Evolutionary conservation across 2,329 filamentous ascomycete genomes (phyloP), one percentile per base, ranked within the genome.

Genomic region (Aureobasidium subglaciale): DNA sequence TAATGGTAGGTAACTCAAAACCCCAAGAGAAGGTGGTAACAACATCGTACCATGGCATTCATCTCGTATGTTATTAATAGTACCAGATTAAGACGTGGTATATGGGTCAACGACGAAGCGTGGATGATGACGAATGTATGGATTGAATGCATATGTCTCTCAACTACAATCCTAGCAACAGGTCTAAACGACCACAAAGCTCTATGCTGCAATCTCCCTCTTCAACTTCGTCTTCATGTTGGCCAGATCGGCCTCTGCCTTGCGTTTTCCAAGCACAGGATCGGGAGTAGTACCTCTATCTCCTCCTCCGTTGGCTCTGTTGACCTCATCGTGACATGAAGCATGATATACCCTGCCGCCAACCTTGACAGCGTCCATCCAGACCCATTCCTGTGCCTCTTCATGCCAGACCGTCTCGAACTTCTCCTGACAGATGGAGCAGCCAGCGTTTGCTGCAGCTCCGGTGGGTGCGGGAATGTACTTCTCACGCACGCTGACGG

Each of bases 331-430:
- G 88, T 87, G 89, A 68, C 93, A 99, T 55, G 85, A 95, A 10
- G 86, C 90, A 70, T 99, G 93, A 65, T 90, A 97, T 15, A 93
- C 86, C 60, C 89, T 84, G 56, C 80, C 83, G 32, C 87, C 88
- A 27, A 95, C 82, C 61, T 86, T 81, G 49, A 88, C 78, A 0
- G 92, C 88, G 70, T 99, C 92, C 70, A 90, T 86, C 88, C 93
- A 97, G 37, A 99, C 92, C 81, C 91, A 97, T 66, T 99, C 92
- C 70, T 97, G 90, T 16, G 87, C 88, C 60, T 95, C 90, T 63
- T 95, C 90, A 6, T 92, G 84, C 87, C 90, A 97, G 61, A 87
- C 87, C 61, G 88, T 90, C 72, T 95, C 87, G 64, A 99, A 97
- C 62, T 87, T 87, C 68, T 99, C 93, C 69, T 96, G 91, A 69